Evolutionary conservation across 1,284 basidiomycete species (phyloP).

Genomic region (Cutaneotrichosporon cutaneum): DNA sequence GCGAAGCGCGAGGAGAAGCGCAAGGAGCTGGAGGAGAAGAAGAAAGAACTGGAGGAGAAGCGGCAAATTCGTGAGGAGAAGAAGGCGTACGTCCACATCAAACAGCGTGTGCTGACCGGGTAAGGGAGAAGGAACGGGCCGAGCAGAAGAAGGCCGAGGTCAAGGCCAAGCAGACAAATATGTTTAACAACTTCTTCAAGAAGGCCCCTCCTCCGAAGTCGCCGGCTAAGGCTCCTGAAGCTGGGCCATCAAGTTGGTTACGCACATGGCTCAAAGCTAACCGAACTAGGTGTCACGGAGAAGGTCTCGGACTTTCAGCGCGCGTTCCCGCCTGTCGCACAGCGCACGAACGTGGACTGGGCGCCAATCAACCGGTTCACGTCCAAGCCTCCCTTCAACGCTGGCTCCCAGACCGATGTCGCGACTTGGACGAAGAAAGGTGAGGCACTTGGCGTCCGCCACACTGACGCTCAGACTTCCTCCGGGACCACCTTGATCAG

Average conservation of each 20-base stretch:
- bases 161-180: slow-evolving; percentile 37
- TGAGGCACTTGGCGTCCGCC: not conserved
- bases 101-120: slow-evolving; percentile 7
- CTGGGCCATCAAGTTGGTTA: slow-evolving; percentile 27
- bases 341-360: slow-evolving; percentile 35
- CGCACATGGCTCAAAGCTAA: not conserved
- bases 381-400: not conserved
- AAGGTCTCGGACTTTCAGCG: slow-evolving; percentile 30
- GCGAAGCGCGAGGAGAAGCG: slow-evolving; percentile 16
- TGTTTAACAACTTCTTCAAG: slow-evolving; percentile 42
- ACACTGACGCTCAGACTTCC: slow-evolving; percentile 28
- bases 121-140: slow-evolving; percentile 39
- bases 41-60: slow-evolving; percentile 17
- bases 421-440: slow-evolving; percentile 12
- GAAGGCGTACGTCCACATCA: slow-evolving; percentile 21
- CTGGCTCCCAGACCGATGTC: not conserved
- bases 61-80: slow-evolving; percentile 18
- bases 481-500: slow-evolving; percentile 32
- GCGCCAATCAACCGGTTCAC: slow-evolving; percentile 34
- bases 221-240: not conserved
- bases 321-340: slow-evolving; percentile 33
- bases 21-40: slow-evolving; percentile 20
- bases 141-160: slow-evolving; percentile 36
- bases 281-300: not conserved
- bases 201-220: not conserved